Percentiles rank a stretch among this genome's conserved stretches.
These are phyloP conservation scores for Mycena capillaripes DNA, from an alignment of 768 basidiomycete genomes.

Conservation along the genomic window DNA sequence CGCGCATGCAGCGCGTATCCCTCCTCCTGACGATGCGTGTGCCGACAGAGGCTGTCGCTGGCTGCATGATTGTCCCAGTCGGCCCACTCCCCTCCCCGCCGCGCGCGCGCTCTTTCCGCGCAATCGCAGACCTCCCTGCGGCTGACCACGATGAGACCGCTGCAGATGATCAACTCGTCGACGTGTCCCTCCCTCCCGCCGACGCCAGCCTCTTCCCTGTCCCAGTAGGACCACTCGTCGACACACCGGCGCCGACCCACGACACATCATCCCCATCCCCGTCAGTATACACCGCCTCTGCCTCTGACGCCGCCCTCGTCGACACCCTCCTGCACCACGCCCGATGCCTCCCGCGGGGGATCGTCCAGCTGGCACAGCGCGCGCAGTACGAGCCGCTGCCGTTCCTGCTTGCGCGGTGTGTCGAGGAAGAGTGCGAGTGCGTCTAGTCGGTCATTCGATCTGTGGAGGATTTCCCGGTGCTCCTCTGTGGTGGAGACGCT, in stretches of 20 bases:
- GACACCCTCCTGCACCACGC: slow-evolving; percentile 20
- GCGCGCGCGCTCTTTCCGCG: slow-evolving; percentile 30
- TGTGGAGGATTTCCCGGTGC: too few species aligned
- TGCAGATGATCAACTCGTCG: neutral
- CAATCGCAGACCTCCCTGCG: slow-evolving; percentile 28
- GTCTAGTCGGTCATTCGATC: too few species aligned
- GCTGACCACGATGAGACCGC: neutral
- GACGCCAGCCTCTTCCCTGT: neutral
- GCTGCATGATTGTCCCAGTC: neutral
- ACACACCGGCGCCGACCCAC: too few species aligned
- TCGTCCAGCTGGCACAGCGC: slow-evolving; percentile 23
- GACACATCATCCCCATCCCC: too few species aligned
- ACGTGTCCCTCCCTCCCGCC: neutral
- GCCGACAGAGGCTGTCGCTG: neutral
- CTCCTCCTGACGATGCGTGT: slow-evolving; percentile 10
- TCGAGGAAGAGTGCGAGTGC: slow-evolving; percentile 22
- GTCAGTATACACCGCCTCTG: neutral
- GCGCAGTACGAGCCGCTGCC: slow-evolving; percentile 33
- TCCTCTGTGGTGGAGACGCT: too few species aligned
- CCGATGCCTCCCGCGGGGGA: neutral
- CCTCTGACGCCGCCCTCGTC: neutral
- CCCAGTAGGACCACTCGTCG: neutral
- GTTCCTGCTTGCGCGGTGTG: slow-evolving; percentile 24
- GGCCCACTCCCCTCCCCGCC: slow-evolving; percentile 25
- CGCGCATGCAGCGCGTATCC: slow-evolving; percentile 17